Evolutionary conservation across 306 rosid genomes (phyloP).

Genomic region (Begonia fuchsioides): DNA sequence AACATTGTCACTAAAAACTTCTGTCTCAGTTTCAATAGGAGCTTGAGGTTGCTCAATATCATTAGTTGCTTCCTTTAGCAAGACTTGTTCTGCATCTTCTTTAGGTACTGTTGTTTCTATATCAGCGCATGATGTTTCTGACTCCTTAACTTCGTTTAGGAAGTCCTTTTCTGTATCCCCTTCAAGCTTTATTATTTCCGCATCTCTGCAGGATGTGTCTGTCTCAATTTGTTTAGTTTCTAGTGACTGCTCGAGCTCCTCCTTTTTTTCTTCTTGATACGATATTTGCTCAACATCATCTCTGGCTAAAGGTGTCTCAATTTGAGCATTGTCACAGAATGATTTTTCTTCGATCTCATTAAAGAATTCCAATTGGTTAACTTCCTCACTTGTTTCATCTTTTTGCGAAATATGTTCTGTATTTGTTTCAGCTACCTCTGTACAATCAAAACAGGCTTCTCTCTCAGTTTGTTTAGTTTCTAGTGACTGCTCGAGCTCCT

Average conservation of each 20-base stretch:
- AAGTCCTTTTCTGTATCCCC: not conserved
- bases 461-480: conserved; percentile 6
- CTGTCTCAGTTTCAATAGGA: not conserved
- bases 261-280: not conserved
- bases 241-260: not conserved
- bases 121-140: too few relatives aligned
- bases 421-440: not conserved
- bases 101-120: not conserved
- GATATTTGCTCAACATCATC: not conserved
- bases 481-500: not conserved
- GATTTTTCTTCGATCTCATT: not conserved
- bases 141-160: too few relatives aligned
- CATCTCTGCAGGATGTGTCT: not conserved
- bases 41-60: not conserved
- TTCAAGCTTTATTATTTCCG: not conserved
- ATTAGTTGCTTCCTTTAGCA: not conserved
- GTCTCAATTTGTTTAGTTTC: not conserved
- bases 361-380: not conserved
- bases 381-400: not conserved
- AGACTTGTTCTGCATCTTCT: not conserved
- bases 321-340: conserved; percentile 5
- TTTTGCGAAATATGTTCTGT: not conserved
- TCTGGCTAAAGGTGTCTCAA: not conserved
- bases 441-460: conserved; percentile 9
- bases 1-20: not conserved